These are phyloP conservation scores for Maudiozyma turicensis DNA, from an alignment of 805 yeast species.

Conservation along the genomic window DNA sequence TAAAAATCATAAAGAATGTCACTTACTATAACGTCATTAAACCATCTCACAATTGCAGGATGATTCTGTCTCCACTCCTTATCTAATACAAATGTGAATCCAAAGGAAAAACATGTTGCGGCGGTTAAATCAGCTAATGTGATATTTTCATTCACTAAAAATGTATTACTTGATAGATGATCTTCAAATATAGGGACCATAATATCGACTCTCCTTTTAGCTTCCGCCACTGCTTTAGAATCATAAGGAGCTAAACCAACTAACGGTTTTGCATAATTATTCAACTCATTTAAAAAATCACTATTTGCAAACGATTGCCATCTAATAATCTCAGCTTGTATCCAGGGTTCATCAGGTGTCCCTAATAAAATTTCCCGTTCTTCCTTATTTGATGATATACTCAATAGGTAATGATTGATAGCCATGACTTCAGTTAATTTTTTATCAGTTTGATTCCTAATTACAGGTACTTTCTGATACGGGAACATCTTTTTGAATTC, in stretches of 20 bases:
- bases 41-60: not conserved
- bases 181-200: not conserved
- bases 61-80: not conserved
- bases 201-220: not conserved
- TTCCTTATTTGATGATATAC: conserved; percentile 27
- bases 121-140: not conserved
- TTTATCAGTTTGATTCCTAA: not conserved
- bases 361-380: conserved; percentile 44
- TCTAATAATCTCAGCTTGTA: not conserved
- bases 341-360: not conserved
- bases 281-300: not conserved
- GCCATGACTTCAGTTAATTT: not conserved
- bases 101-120: not conserved
- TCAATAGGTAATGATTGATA: conserved; percentile 33
- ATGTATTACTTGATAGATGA: not conserved
- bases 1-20: not conserved
- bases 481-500: not conserved
- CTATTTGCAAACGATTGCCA: conserved; percentile 1
- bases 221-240: not conserved
- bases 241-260: not conserved
- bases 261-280: not conserved
- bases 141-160: not conserved
- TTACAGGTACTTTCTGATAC: not conserved
- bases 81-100: conserved; percentile 1
- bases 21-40: not conserved